These are phyloP conservation scores for Moringa oleifera DNA, from an alignment of 345 rosid genomes.

Conservation along the genomic window DNA sequence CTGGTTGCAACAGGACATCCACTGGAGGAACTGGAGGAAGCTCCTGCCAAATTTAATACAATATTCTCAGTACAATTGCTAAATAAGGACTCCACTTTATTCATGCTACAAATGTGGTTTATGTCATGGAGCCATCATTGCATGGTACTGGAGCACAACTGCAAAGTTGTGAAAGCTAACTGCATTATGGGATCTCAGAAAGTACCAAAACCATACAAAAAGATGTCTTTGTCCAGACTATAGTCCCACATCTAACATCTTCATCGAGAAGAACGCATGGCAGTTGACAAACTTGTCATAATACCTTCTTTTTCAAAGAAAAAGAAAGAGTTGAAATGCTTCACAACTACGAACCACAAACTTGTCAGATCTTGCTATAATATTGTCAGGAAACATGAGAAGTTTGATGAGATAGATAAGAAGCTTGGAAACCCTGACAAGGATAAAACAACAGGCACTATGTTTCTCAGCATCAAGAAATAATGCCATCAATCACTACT, in stretches of 20 bases:
- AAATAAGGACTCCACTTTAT: not conserved
- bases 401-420: too few species aligned
- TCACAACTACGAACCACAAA: not conserved
- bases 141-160: not conserved
- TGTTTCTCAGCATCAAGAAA: not conserved
- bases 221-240: too few species aligned
- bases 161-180: not conserved
- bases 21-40: slow-evolving; percentile 86
- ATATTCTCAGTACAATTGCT: not conserved
- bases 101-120: not conserved
- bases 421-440: too few species aligned
- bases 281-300: not conserved
- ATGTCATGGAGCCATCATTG: not conserved
- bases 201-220: not conserved
- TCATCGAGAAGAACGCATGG: not conserved
- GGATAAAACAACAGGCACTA: not conserved
- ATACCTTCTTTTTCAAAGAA: too few species aligned
- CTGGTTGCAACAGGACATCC: slow-evolving; percentile 46
- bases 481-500: too few species aligned
- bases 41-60: slow-evolving; percentile 31
- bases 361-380: not conserved
- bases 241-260: not conserved
- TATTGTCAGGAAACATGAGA: too few species aligned
- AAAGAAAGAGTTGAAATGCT: not conserved
- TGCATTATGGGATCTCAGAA: not conserved